Base-by-base conservation (phyloP, 148 eudicot genomes). In the Agrostemma githago region DNA sequence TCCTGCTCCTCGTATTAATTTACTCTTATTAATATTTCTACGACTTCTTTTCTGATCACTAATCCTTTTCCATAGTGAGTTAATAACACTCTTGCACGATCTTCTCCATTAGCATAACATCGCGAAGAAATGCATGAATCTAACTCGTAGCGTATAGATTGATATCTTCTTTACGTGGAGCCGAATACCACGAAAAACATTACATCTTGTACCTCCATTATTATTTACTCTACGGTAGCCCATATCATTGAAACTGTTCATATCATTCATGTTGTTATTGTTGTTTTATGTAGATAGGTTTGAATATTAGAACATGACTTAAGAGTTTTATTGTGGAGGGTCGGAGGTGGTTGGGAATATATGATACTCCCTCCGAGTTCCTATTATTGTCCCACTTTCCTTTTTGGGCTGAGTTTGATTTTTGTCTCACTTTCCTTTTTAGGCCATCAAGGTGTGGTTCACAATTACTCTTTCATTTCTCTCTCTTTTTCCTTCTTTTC, bases 101-200 rank as follows among this genome's bases (percentile, higher is more conserved):
- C 60, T 48, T 64, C 77, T 74, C 69, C 77, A 74, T 12, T 63
- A 63, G 43, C 26, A 37, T 19, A 61, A 43, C 54, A 61, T 5
- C 76, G 43, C 51, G 67, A 74, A 46, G 15, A 64, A 26, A 34
- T 63, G 40, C 41, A 46, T 43, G 46, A 74, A 63, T 51, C 40
- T 63, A 11, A 62, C 70, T 15, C 77, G 26, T 34, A 74, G 44
- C 48, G 39, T 74, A 7, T 64, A 70, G 16, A 74, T 74, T 37
- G 77, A 74, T 20, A 74, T 10, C 61, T 62, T 74, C 43, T 12
- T 63, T 26, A 44, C 4, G 26, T 63, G 64, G 6, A 74, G 40
- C 10, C 77, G 70, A 34, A 74, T 20, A 42, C 77, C 77, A n/a
- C 64, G 62, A 72, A 72, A 56, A 54, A 6, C 44, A 3, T 72